Evolutionary conservation across 2,329 filamentous ascomycete species (phyloP), one percentile per base, ranked within the genome.

Genomic region (Metarhizium sp.): DNA sequence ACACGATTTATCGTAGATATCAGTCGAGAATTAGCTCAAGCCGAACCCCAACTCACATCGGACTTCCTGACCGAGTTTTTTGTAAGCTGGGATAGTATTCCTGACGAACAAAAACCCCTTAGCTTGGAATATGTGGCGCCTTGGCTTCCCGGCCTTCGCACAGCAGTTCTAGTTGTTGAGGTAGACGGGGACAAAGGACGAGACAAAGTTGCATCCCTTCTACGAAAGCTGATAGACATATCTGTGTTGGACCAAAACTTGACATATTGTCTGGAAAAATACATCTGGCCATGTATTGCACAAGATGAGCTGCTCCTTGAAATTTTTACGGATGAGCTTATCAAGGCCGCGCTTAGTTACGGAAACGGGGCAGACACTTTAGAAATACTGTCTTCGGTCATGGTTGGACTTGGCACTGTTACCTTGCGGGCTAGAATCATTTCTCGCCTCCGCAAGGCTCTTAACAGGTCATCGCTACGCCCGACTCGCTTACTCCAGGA

Each of bases 11-110:
- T 88, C 46, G 72, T 87, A 61, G 78, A 79, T 50, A 84, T 87
- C 50, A 87, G 85, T 70, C 79, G 78, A 62, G 78, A 82, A 58
- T 71, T 88, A 16, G 84, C 85, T 8, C 69, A 73, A 34, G 78
- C 82, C 20, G 84, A 88, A 62, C 82, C 85, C 25, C 84, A 86
- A 61, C 74, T 88, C 7, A 87, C 85, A 0, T 79, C 78, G 7
- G 85, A 88, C 62, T 88, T 88, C 62, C 64, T 88, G 43, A 86
- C 84, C n/a, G 85, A 87, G 62, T 88, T 88, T 64, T 87, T 88
- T 57, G 82, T 86, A 29, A 82, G 84, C 18, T 88, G 85, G 85
- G 83, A 86, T 60, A 86, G 83, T 62, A 84, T 87, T 61, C 78
- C 81, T 1, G 80, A 85, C 38, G 80, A 86, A 55, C 85, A 88